Evolutionary conservation across 768 basidiomycete genomes (phyloP).

Genomic region (Clavulina sp.): DNA sequence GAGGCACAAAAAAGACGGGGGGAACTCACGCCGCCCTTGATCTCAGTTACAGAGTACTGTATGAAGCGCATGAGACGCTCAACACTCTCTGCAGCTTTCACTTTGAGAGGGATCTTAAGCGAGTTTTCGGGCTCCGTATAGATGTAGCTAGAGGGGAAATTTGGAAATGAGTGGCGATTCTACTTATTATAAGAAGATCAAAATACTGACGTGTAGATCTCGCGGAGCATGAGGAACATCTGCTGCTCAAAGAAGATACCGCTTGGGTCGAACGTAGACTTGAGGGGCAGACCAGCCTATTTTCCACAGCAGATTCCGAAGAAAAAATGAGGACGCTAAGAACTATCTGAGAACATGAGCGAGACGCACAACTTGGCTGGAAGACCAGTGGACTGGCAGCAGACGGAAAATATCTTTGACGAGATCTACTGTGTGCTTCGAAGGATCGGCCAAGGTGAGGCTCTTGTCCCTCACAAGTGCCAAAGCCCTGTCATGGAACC

Average conservation of each 20-base stretch:
- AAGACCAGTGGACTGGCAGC: conserved; percentile 44
- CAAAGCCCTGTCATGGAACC: conserved; percentile 15
- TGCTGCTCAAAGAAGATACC: conserved; percentile 7
- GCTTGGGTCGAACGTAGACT: neutral
- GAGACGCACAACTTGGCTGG: conserved; percentile 33
- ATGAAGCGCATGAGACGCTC: neutral
- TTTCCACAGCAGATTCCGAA: neutral
- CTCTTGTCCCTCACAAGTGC: conserved; percentile 18
- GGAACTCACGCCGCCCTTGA: neutral
- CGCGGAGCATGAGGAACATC: conserved; percentile 1
- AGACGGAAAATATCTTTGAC: conserved; percentile 50
- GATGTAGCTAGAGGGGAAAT: neutral
- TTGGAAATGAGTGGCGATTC: neutral
- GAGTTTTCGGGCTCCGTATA: neutral
- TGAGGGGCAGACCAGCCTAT: conserved; percentile 16
- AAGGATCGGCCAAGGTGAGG: conserved; percentile 18
- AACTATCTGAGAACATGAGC: neutral
- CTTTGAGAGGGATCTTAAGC: neutral
- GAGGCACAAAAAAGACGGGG: neutral
- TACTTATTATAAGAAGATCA: neutral
- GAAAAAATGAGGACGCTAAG: conserved; percentile 1
- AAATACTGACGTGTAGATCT: conserved; percentile 7
- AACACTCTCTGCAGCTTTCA: neutral
- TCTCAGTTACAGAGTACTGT: neutral
- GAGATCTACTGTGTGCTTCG: conserved; percentile 32